Evolutionary conservation across 2,329 filamentous ascomycete genomes (phyloP).

Genomic region (Penicillium brevicompactum): DNA sequence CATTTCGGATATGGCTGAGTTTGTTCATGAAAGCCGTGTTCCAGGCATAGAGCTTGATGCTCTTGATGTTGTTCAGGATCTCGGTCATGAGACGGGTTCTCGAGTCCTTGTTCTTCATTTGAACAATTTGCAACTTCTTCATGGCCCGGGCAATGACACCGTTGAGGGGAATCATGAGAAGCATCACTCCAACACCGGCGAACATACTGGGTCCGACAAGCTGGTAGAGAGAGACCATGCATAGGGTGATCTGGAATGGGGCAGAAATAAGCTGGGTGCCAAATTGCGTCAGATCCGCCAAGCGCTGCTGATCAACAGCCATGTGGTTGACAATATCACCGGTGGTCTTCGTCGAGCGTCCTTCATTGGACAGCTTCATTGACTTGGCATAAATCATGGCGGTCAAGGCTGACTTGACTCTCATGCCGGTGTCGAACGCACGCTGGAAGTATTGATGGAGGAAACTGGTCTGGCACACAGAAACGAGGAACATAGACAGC

Average conservation of each 20-base stretch:
- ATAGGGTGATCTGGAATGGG: constrained; percentile 92
- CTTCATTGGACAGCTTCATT: constrained; percentile 88
- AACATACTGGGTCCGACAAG: constrained; percentile 96
- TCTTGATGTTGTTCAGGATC: constrained; percentile 99
- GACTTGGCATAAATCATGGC: constrained; percentile 93
- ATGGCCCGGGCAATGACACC: constrained; percentile 88
- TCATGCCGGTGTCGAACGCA: constrained; percentile 94
- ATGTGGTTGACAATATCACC: constrained; percentile 99
- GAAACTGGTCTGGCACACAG: constrained; percentile 81
- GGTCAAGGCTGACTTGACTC: constrained; percentile 86
- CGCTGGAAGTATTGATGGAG: constrained; percentile 98
- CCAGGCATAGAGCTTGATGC: constrained; percentile 98
- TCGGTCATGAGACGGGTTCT: constrained; percentile 93
- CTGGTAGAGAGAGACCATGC: constrained; percentile 94
- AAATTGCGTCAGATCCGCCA: constrained; percentile 94
- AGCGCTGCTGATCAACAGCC: constrained; percentile 94
- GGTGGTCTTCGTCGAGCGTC: constrained; percentile 82
- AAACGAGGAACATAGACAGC: constrained; percentile 86
- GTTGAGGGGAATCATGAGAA: constrained; percentile 96
- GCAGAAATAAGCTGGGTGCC: constrained; percentile 95
- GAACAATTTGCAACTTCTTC: constrained; percentile 90
- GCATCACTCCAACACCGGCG: constrained; percentile 91
- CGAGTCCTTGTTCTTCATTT: constrained; percentile 99
- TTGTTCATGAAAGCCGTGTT: constrained; percentile 96
- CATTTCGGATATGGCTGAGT: constrained; percentile 93